These are phyloP conservation scores for Ustilago curta DNA, from an alignment of 1,284 basidiomycete species.

Conservation along the genomic window DNA sequence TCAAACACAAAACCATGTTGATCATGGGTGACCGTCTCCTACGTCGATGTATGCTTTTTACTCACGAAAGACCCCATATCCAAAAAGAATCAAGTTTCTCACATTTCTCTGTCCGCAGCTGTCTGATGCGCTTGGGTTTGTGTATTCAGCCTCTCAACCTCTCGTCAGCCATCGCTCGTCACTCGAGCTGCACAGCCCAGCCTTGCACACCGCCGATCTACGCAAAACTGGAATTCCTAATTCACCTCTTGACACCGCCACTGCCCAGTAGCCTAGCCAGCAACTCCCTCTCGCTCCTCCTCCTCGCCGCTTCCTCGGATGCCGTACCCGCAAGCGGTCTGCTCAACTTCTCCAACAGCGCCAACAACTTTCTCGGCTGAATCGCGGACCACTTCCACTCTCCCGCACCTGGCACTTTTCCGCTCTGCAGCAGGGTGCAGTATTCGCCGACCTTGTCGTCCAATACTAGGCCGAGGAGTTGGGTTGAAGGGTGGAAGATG, in stretches of 20 bases:
- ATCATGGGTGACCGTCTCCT: too few species aligned
- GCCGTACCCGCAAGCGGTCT: background rate
- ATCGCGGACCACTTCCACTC: constrained; percentile 16
- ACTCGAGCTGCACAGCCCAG: too few species aligned
- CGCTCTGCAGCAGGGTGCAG: constrained; percentile 59
- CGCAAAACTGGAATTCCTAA: too few species aligned
- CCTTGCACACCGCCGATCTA: too few species aligned
- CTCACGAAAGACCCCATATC: too few species aligned
- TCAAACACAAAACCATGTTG: too few species aligned
- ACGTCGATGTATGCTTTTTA: too few species aligned
- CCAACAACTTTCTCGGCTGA: constrained; percentile 25
- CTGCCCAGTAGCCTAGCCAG: constrained; percentile 9
- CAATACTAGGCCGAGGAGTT: constrained; percentile 83
- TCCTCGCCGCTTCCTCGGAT: constrained; percentile 18
- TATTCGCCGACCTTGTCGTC: constrained; percentile 87
- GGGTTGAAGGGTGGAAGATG: constrained; percentile 17
- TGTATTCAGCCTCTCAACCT: too few species aligned
- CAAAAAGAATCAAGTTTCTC: too few species aligned
- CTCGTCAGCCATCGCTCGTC: too few species aligned
- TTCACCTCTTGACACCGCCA: background rate
- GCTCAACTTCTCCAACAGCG: constrained; percentile 42
- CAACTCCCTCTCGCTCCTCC: constrained; percentile 7
- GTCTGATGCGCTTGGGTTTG: too few species aligned
- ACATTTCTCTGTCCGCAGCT: too few species aligned
- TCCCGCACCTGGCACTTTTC: constrained; percentile 6